Evolutionary conservation across 2,329 filamentous ascomycete species (phyloP).

Genomic region (Xylariaceae sp.): DNA sequence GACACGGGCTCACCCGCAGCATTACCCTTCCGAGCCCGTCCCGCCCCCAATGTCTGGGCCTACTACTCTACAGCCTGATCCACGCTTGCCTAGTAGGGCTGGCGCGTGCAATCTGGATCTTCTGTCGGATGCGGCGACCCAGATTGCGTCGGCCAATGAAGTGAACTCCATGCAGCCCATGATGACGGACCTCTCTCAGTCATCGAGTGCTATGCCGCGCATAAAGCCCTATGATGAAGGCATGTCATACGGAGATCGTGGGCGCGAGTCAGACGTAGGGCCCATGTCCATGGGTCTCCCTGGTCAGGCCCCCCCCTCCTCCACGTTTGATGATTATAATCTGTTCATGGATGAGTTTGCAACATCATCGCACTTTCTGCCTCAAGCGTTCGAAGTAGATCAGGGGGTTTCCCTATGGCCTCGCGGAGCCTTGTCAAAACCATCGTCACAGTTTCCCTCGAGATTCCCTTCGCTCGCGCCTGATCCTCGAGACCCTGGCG

Average conservation of each 20-base stretch:
- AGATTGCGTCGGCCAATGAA: constrained; percentile 48
- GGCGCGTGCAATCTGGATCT: constrained; percentile 53
- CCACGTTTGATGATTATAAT: constrained; percentile 51
- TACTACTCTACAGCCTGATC: constrained; percentile 40
- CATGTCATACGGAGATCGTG: constrained; percentile 44
- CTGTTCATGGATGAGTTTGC: constrained; percentile 54
- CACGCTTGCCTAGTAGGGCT: constrained; percentile 40
- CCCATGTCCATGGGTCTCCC: constrained; percentile 38
- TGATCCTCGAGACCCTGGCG: constrained; percentile 43
- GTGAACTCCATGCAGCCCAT: constrained; percentile 47
- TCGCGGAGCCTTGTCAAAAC: constrained; percentile 41
- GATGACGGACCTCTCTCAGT: constrained; percentile 40
- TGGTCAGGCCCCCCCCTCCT: constrained; percentile 34
- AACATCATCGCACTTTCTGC: constrained; percentile 49
- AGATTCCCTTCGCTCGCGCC: constrained; percentile 50
- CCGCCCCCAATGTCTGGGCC: constrained; percentile 33
- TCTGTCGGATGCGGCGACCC: constrained; percentile 53
- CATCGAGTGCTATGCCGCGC: constrained; percentile 36
- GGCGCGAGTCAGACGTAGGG: constrained; percentile 40
- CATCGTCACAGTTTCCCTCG: constrained; percentile 48
- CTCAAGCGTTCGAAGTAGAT: constrained; percentile 49
- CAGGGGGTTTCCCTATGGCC: constrained; percentile 49
- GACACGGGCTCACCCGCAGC: constrained; percentile 32
- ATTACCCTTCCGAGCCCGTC: constrained; percentile 39
- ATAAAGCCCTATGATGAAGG: constrained; percentile 47